Percentiles rank a stretch among this genome's conserved stretches.
phyloP scores from a whole-genome alignment of 73 alveolate genomes.

The Stentor coeruleus region DNA sequence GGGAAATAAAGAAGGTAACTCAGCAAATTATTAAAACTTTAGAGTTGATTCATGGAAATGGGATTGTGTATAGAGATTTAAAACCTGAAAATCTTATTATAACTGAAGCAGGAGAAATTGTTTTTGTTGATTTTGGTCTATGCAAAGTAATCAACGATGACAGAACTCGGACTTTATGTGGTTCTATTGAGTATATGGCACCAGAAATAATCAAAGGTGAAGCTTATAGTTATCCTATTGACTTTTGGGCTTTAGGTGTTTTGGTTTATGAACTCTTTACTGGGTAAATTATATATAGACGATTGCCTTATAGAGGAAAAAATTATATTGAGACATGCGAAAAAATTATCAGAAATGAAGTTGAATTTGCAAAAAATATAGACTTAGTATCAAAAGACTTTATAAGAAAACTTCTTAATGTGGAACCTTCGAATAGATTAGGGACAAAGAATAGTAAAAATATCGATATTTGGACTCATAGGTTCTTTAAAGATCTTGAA shows the following conservation, averaged over 20 bases:
- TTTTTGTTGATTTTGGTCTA: slow-evolving; percentile 38
- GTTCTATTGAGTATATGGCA: slow-evolving; percentile 36
- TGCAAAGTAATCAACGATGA: slow-evolving; percentile 20
- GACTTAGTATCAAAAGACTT: neutral
- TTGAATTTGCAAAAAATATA: neutral
- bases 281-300: slow-evolving; percentile 11
- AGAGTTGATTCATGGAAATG: slow-evolving; percentile 30
- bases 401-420: neutral
- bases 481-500: neutral
- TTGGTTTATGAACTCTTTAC: slow-evolving; percentile 36
- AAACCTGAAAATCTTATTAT: slow-evolving; percentile 39
- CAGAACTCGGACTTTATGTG: slow-evolving; percentile 36
- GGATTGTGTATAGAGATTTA: slow-evolving; percentile 36
- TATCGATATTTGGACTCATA: neutral
- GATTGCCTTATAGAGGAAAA: slow-evolving; percentile 22
- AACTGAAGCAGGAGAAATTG: neutral
- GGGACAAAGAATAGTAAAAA: neutral
- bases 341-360: neutral
- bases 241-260: slow-evolving; percentile 46
- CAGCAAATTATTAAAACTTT: neutral
- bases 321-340: neutral
- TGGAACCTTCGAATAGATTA: neutral
- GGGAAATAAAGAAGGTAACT: neutral
- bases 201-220: slow-evolving; percentile 41
- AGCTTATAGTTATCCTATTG: slow-evolving; percentile 31